Evolutionary conservation across 2,329 filamentous ascomycete species (phyloP).

Genomic region (Grosmannia penicillata): DNA sequence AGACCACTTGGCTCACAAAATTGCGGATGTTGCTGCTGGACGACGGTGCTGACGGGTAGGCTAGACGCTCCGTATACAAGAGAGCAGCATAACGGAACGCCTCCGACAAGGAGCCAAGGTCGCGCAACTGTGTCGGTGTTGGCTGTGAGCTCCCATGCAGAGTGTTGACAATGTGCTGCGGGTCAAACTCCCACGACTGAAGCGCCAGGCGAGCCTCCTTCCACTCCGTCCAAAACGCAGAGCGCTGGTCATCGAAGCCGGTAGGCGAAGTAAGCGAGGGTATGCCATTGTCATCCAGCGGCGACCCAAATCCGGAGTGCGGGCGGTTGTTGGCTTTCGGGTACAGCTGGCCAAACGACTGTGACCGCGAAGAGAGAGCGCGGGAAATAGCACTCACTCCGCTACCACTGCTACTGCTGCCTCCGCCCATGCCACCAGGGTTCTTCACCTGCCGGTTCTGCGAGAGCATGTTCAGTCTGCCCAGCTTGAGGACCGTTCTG

Average conservation of each 20-base stretch:
- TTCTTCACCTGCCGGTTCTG: conserved; percentile 46
- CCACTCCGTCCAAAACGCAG: conserved; percentile 77
- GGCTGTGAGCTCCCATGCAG: conserved; percentile 17
- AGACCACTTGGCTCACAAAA: conserved; percentile 67
- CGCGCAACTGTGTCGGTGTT: conserved; percentile 49
- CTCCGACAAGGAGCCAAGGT: conserved; percentile 72
- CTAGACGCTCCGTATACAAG: conserved; percentile 79
- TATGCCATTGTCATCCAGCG: conserved; percentile 41
- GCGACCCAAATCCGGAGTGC: conserved; percentile 37
- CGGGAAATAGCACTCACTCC: conserved; percentile 8
- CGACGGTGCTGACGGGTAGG: conserved; percentile 58
- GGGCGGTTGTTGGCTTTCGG: conserved; percentile 19
- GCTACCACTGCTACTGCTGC: background rate
- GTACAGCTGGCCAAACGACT: conserved; percentile 26
- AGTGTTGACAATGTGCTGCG: conserved; percentile 32
- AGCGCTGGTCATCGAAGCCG: conserved; percentile 41
- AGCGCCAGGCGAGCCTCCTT: conserved; percentile 61
- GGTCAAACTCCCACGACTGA: conserved; percentile 67
- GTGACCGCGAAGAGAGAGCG: conserved; percentile 15
- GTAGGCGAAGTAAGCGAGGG: conserved; percentile 25
- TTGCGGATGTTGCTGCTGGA: conserved; percentile 67
- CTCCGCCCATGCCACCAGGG: conserved; percentile 7
- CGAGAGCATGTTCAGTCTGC: conserved; percentile 70
- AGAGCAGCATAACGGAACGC: conserved; percentile 81
- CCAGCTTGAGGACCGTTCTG: conserved; percentile 70